phyloP scores from a whole-genome alignment of 1,139 yeast genomes.

The Neolecta irregularis region DNA sequence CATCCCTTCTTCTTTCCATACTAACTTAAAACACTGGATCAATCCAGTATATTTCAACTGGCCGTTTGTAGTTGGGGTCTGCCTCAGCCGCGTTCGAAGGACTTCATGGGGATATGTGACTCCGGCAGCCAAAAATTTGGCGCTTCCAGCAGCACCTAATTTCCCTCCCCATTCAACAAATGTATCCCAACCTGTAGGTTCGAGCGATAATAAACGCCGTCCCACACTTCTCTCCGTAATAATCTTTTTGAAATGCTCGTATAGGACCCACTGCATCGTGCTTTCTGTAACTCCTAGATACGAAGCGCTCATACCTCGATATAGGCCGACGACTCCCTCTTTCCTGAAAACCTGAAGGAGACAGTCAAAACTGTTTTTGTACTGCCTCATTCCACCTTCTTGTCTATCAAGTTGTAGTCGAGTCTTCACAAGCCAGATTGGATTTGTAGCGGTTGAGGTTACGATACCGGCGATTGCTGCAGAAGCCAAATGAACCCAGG shows the following conservation, averaged over 20 bases:
- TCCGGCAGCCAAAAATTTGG: constrained; percentile 81
- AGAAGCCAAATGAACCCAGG: constrained; percentile 72
- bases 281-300: constrained; percentile 89
- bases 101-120: constrained; percentile 97
- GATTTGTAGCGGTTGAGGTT: constrained; percentile 96
- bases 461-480: constrained; percentile 93
- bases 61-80: constrained; percentile 75
- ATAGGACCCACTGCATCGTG: constrained; percentile 89
- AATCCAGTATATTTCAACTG: constrained; percentile 79
- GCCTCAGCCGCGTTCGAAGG: constrained; percentile 86
- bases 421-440: constrained; percentile 96
- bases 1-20: constrained; percentile 81
- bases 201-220: constrained; percentile 6
- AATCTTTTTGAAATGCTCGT: constrained; percentile 78
- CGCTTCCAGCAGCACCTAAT: constrained; percentile 95
- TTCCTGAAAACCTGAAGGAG: constrained; percentile 46
- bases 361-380: constrained; percentile 80
- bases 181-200: constrained; percentile 41
- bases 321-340: constrained; percentile 71
- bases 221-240: constrained; percentile 39
- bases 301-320: constrained; percentile 83
- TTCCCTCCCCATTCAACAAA: constrained; percentile 85
- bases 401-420: constrained; percentile 73
- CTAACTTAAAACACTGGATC: constrained; percentile 66
- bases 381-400: constrained; percentile 32